Percentiles rank a stretch among this genome's conserved stretches.
phyloP scores from a whole-genome alignment of 495 filamentous ascomycete species.

The Parachaetomium inaequale region DNA sequence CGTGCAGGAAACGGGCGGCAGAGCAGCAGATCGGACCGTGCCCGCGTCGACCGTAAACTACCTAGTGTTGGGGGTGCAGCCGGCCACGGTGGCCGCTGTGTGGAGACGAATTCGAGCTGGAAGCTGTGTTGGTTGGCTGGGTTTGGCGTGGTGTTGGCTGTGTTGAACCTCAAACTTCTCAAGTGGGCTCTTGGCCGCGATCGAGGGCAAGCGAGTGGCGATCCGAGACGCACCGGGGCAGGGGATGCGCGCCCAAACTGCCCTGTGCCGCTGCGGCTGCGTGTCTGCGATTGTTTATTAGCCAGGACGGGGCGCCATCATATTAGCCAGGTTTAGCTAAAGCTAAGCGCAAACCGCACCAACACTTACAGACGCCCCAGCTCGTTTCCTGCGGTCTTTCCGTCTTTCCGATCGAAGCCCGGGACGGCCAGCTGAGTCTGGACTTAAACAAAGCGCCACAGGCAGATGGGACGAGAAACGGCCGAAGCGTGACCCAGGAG shows the following conservation, averaged over 20 bases:
- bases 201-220: conserved; percentile 3
- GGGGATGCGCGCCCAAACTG: neutral
- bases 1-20: conserved; percentile 2
- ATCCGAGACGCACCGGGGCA: neutral
- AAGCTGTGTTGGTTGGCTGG: neutral
- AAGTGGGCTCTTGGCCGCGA: neutral
- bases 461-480: neutral
- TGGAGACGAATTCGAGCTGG: neutral
- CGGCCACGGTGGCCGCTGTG: neutral
- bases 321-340: neutral
- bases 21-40: neutral
- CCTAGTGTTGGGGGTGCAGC: neutral
- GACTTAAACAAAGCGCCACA: neutral
- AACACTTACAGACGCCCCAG: neutral
- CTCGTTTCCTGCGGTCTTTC: neutral
- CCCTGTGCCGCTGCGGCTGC: neutral
- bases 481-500: neutral
- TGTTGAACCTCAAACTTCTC: conserved; percentile 1
- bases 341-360: neutral
- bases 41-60: too few relatives aligned
- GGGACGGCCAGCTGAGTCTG: neutral
- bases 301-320: neutral
- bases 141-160: neutral
- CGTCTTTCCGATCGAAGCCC: neutral
- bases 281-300: neutral